A percentile compares a stretch with the other conserved stretches of the same genome.
phyloP scores from a whole-genome alignment of 176 grass and related monocot species.

The Carex cristatella region DNA sequence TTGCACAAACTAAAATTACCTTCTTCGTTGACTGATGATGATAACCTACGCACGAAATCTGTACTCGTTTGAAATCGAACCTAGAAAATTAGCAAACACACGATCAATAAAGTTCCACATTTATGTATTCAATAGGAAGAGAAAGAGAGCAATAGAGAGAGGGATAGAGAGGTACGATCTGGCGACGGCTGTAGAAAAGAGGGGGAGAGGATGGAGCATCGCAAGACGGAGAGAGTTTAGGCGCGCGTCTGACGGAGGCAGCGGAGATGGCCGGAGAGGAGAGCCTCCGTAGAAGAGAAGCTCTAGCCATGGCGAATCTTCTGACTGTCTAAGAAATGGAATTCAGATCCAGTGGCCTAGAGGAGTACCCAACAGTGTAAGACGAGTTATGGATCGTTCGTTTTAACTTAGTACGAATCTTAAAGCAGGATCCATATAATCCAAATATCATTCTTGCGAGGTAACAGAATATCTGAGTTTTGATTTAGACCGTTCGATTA shows the following conservation, averaged over 20 bases:
- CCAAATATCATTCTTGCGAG: too few species aligned
- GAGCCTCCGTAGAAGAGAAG: not conserved
- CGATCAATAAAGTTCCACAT: not conserved
- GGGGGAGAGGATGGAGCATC: not conserved
- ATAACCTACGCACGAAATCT: constrained; percentile 23
- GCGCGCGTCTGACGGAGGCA: not conserved
- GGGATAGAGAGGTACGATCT: not conserved
- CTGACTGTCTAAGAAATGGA: not conserved
- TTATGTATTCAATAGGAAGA: not conserved
- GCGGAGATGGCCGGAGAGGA: not conserved
- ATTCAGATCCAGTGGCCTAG: too few species aligned
- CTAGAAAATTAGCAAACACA: not conserved
- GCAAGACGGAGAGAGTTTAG: not conserved
- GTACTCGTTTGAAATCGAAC: not conserved
- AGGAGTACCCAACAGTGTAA: too few species aligned
- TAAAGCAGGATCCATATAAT: too few species aligned
- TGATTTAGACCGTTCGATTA: too few species aligned
- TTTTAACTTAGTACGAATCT: too few species aligned
- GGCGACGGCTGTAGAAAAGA: not conserved
- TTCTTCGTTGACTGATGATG: constrained; percentile 36
- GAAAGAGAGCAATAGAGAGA: not conserved
- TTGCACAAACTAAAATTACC: not conserved
- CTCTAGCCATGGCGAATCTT: not conserved
- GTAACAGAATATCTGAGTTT: too few species aligned
- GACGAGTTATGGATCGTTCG: too few species aligned